Conservation (phyloP, 176 grass and related monocot genomes). For the Olyra latifolia region DNA sequence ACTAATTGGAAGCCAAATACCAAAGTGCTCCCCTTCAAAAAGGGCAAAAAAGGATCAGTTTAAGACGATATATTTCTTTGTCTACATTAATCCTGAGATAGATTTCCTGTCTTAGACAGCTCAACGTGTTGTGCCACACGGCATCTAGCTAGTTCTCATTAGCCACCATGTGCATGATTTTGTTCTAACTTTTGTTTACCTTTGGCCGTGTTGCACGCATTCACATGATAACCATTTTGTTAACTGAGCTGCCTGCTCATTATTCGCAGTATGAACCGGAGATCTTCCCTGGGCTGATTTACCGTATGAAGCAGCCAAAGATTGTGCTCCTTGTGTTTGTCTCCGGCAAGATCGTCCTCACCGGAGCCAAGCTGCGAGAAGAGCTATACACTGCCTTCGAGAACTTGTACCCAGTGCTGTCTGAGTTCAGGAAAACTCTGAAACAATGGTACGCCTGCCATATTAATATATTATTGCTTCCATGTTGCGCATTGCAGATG, state of each 20-base stretch:
- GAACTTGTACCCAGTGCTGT: conserved; percentile 69
- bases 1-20: too few species aligned
- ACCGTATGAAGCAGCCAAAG: conserved; percentile 70
- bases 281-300: conserved; percentile 73
- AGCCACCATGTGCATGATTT: neutral
- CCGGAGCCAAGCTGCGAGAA: conserved; percentile 58
- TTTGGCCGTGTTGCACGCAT: neutral
- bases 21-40: too few species aligned
- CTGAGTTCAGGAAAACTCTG: conserved; percentile 52
- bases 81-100: neutral
- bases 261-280: conserved; percentile 65
- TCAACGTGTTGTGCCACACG: neutral
- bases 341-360: conserved; percentile 69
- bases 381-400: conserved; percentile 64
- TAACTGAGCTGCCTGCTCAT: neutral
- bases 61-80: neutral
- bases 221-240: neutral
- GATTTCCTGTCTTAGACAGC: neutral
- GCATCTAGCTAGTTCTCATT: neutral
- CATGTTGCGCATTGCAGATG: neutral
- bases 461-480: neutral
- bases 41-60: too few species aligned
- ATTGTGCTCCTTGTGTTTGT: conserved; percentile 73
- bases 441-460: conserved; percentile 34
- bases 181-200: neutral